phyloP scores from a whole-genome alignment of 2,329 filamentous ascomycete species.

The Ophiostoma novo-ulmi region DNA sequence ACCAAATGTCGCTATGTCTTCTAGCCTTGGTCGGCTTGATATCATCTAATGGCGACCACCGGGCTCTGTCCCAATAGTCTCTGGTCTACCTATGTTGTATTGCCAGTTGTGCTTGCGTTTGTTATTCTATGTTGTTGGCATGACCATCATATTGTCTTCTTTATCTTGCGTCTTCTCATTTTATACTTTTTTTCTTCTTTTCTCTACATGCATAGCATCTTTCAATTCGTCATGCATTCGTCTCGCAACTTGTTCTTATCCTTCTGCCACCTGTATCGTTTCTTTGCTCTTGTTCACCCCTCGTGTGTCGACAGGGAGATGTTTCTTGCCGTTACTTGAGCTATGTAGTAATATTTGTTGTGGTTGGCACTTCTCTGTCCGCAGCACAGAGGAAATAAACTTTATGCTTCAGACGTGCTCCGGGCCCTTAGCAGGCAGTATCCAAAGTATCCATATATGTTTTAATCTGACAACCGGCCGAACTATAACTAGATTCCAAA shows the following conservation, averaged over 20 bases:
- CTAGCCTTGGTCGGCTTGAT: background rate
- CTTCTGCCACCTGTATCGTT: background rate
- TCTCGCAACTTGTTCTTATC: slow-evolving; percentile 3
- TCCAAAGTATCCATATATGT: background rate
- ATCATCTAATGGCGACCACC: background rate
- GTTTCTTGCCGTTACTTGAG: too few species aligned
- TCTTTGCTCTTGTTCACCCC: background rate
- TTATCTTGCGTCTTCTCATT: background rate
- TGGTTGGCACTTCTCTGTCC: slow-evolving; percentile 12
- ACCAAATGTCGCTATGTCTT: background rate
- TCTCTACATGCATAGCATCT: slow-evolving; percentile 9
- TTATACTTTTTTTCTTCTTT: background rate
- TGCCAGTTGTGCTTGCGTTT: background rate
- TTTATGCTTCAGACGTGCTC: background rate
- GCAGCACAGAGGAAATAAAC: slow-evolving; percentile 4
- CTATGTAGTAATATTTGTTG: background rate
- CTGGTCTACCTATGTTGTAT: background rate
- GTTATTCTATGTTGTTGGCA: background rate
- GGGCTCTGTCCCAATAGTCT: background rate
- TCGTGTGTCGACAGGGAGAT: background rate
- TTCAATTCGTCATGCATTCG: background rate
- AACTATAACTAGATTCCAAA: slow-evolving; percentile 5
- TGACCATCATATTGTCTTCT: background rate
- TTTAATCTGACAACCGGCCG: background rate
- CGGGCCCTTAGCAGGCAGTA: background rate